Evolutionary conservation across 176 grass and related monocot species (phyloP), one percentile per base, ranked within the genome.

Genomic region (Eleusine indica): DNA sequence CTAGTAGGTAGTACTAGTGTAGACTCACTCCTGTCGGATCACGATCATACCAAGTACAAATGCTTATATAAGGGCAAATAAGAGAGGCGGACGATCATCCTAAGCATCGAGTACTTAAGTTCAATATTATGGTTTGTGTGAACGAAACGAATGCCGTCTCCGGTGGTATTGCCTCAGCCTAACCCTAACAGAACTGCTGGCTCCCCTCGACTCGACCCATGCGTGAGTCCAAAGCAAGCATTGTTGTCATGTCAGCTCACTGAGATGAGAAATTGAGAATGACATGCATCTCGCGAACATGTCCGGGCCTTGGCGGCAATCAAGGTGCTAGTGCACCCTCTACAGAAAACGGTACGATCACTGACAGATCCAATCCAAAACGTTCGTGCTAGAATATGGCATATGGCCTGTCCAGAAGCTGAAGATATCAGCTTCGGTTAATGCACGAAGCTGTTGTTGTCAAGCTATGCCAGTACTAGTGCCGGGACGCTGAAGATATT

Each of bases 191-290:
- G 1, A 28, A 0, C 49, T 66, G 60, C 3, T 15, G 22, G 10
- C 38, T 38, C 16, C 44, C 49, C 28, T 42, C 7, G 7, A 57
- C 52, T 42, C 7, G 7, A 57, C 52, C 22, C 49, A 68, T 38
- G 77, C 70, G 66, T 81, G 74, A 43, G 44, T 78, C 17, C 7
- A 87, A 81, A 81, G 85, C 77, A 68, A 86, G 4, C 18, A 28
- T 83, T 67, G 16, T 1, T 28, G 61, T 46, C 71, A n/a, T 3
- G 13, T 32, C 44, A 19, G 54, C 71, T 86, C 61, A 32, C 40
- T 63, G 7, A 32, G 18, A 16, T 4, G 7, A 18, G 82, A 77
- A 66, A 54, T 11, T 25, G 56, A 21, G 57, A 60, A 57, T n/a
- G 57, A 25, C 19, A 74, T 6, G 69, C 61, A 69, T 47, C 51